phyloP scores from a whole-genome alignment of 805 yeast species.

The Candida patagonica region DNA sequence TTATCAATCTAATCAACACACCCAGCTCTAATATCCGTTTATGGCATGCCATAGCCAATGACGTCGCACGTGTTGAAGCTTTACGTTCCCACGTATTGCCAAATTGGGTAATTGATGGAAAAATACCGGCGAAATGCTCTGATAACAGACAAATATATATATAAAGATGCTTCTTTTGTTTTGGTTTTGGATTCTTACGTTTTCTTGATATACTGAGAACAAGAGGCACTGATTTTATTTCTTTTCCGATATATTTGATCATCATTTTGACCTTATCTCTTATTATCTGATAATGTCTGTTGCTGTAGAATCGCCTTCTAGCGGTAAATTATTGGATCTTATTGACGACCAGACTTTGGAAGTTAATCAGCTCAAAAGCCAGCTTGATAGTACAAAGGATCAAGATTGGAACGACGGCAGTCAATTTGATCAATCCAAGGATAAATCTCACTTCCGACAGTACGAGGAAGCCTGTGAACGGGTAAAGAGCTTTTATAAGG shows the following conservation, averaged over 20 bases:
- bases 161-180: no score
- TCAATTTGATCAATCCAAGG: conserved; percentile 20
- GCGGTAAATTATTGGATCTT: conserved; percentile 11
- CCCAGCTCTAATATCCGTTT: no score
- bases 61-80: no score
- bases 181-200: no score
- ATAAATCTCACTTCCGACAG: conserved; percentile 43
- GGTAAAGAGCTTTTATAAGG: conserved; percentile 55
- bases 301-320: background rate
- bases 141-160: no score
- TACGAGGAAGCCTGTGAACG: conserved; percentile 62
- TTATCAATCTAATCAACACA: no score
- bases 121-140: no score
- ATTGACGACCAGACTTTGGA: conserved; percentile 16
- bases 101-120: no score
- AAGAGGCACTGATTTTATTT: no score
- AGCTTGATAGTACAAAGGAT: background rate
- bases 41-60: no score
- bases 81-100: no score
- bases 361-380: conserved; percentile 14
- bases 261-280: background rate
- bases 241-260: background rate
- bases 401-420: conserved; percentile 15
- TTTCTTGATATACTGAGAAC: no score
- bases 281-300: background rate